Evolutionary conservation across 768 basidiomycete genomes (phyloP), one percentile per base, ranked within the genome.

Genomic region (Naematelia encephala): DNA sequence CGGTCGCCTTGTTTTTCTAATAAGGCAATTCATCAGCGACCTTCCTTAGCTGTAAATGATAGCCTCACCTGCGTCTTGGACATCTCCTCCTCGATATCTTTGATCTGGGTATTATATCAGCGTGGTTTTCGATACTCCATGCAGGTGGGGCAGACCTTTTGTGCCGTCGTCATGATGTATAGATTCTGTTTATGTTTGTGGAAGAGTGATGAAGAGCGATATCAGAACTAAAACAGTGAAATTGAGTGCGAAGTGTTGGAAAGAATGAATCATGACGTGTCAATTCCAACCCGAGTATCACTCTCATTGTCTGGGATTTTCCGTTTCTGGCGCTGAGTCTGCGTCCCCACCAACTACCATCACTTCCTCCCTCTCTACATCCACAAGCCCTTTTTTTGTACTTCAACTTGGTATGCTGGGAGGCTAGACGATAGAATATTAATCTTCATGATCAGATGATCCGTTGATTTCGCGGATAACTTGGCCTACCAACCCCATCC

Each of bases 71-170:
- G 87, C 84, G 61, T 66, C 78, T 84, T 81, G 74, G 88, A 90
- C 92, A 80, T 80, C 69, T 76, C 69, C 61, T 70, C 70, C 68
- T 80, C 93, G 0, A 93, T 87, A 76, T 91, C 90, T 74, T 90
- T 83, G 64, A 97, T 93, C 79, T 92, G 87, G 84, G 88, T 0
- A 89, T 90, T 70, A 81, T 62, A 87, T 82, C 39, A 91, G 76
- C 3, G 3, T 58, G 34, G 30, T 22, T n/a, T 19, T 49, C 12
- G 43, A 43, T 16, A n/a, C 29, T 21, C 26, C 4, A 42, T 21
- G 42, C n/a, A 14, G 29, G 30, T 1, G n/a, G n/a, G 19, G 52
- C 62, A 23, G 44, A 70, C 72, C 60, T 69, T 74, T 61, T 74
- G 72, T 52, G 69, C 72, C 14, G 72, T 74, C 57, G 75, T 77